phyloP scores from a whole-genome alignment of 129 eudicot species.

The Gnaphalium uliginosum region DNA sequence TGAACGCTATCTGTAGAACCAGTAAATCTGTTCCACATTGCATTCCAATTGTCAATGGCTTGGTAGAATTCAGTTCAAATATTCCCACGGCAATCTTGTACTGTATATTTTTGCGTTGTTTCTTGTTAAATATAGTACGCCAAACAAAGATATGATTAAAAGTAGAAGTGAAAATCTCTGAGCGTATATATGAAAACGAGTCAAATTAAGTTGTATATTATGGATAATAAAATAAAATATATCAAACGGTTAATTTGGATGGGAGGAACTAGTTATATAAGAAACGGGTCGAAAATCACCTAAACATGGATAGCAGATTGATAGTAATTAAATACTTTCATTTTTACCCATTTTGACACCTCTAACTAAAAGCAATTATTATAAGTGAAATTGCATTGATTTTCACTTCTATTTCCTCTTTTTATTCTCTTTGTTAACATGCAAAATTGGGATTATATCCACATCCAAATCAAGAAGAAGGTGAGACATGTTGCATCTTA shows the following conservation, averaged over 20 bases:
- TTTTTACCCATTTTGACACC: neutral
- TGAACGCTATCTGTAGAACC: neutral
- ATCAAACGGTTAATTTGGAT: too few species aligned
- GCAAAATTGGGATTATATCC: conserved; percentile 26
- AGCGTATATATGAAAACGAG: too few species aligned
- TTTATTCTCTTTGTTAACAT: conserved; percentile 10
- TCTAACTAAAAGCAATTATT: neutral
- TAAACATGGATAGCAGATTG: too few species aligned
- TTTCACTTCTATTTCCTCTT: neutral
- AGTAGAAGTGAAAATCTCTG: too few species aligned
- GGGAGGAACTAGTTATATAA: too few species aligned
- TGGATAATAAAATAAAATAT: too few species aligned
- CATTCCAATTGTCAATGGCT: neutral
- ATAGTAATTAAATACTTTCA: too few species aligned
- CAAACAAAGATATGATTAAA: neutral
- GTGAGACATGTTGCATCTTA: conserved; percentile 18
- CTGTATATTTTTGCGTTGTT: neutral
- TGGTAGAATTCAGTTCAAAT: neutral
- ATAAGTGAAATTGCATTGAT: neutral
- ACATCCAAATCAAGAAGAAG: conserved; percentile 19
- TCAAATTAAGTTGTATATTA: too few species aligned
- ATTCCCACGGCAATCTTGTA: neutral
- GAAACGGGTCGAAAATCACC: too few species aligned
- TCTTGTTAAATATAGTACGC: neutral
- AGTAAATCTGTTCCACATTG: neutral